phyloP scores from a whole-genome alignment of 108 stramenopile species.

The Skeletonema marinoi region DNA sequence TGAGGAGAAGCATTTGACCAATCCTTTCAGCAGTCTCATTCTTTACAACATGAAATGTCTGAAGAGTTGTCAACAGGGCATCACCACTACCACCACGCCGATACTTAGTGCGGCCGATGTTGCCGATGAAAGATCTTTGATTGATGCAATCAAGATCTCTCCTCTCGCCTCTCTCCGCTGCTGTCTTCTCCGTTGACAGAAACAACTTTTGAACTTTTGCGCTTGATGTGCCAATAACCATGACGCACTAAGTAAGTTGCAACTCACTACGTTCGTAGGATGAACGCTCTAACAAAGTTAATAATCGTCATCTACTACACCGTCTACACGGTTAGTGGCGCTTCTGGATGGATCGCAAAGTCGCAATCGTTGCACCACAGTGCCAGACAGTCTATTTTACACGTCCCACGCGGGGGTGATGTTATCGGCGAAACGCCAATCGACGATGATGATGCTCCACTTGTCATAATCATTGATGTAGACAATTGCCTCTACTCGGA shows the following conservation, averaged over 20 bases:
- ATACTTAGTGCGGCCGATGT: too few species aligned
- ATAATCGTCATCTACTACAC: background rate
- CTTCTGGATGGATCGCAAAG: background rate
- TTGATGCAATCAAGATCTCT: too few species aligned
- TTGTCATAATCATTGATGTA: conserved; percentile 63
- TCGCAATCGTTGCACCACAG: background rate
- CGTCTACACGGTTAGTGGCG: background rate
- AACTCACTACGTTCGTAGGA: background rate
- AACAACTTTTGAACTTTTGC: too few species aligned
- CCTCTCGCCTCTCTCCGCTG: too few species aligned
- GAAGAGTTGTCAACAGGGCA: too few species aligned
- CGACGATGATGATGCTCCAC: conserved; percentile 5
- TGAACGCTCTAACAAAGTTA: background rate
- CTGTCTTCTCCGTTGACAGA: too few species aligned
- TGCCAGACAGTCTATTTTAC: background rate
- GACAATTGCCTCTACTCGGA: conserved; percentile 87
- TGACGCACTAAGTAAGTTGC: too few species aligned
- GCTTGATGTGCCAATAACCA: too few species aligned
- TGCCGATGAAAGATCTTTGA: too few species aligned
- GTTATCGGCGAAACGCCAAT: background rate
- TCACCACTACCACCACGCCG: too few species aligned
- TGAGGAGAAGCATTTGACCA: conserved; percentile 19
- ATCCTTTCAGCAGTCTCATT: background rate
- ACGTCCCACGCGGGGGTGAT: background rate
- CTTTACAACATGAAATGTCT: background rate